phyloP scores from a whole-genome alignment of 1,284 basidiomycete genomes.

The Melampsora larici-populina region DNA sequence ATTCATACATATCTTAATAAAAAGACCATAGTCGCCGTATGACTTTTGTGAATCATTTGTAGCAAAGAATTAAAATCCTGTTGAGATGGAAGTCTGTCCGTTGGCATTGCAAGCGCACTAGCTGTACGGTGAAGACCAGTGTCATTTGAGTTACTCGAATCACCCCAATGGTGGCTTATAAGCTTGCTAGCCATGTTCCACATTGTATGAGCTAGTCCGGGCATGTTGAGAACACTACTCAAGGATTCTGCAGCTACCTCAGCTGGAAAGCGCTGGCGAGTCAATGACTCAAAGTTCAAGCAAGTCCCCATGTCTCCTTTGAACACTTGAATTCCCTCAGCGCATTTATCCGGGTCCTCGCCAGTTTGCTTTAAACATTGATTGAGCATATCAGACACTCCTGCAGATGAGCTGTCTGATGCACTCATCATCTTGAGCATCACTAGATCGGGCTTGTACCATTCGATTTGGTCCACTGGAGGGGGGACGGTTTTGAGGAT shows the following conservation, averaged over 20 bases:
- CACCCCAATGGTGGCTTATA: too few species aligned
- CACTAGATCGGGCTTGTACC: not conserved
- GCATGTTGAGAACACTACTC: too few species aligned
- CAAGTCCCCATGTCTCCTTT: too few species aligned
- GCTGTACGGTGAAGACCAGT: not conserved
- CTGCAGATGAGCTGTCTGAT: not conserved
- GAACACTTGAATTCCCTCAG: too few species aligned
- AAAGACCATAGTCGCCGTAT: not conserved
- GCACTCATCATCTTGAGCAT: conserved; percentile 26
- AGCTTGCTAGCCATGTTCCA: not conserved
- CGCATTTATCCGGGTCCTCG: not conserved
- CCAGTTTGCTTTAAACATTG: not conserved
- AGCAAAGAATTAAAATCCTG: too few species aligned
- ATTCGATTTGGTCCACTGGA: not conserved
- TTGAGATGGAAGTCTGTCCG: too few species aligned
- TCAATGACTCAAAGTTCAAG: too few species aligned
- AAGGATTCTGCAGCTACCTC: not conserved
- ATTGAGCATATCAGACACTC: conserved; percentile 2
- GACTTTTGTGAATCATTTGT: too few species aligned
- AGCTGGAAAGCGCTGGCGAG: too few species aligned
- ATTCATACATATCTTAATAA: not conserved
- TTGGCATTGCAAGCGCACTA: not conserved
- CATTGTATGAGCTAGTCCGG: not conserved
- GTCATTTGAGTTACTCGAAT: not conserved
- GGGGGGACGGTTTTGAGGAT: not conserved